Evolutionary conservation across 129 eudicot species (phyloP), one percentile per base, ranked within the genome.

Genomic region (Pittosporum tobira): DNA sequence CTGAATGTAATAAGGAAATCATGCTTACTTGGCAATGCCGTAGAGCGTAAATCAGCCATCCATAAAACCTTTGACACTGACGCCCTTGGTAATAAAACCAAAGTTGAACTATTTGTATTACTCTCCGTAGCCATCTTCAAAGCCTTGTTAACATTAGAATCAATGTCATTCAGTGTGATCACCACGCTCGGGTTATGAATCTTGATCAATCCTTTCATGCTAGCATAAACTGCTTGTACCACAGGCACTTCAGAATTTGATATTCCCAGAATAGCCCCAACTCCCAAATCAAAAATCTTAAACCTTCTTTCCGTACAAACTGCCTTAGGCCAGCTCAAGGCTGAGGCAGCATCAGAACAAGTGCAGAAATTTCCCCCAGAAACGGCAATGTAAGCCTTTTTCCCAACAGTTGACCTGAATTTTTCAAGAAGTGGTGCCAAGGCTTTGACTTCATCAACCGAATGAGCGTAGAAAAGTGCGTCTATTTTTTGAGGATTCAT

Each of bases 1-100:
- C 40, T 28, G 10, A 16, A 69, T 18, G 44, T 18, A n/a, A n/a
- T n/a, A 34, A 25, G 44, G 12, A 24, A 14, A 28, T 2, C 34
- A 20, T 18, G 26, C 98, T 83, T 81, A 91, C 98, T 77, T 66
- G 96, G 98, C 74, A 91, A 75, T 1, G 96, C 85, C 14, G 98
- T 91, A 49, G 98, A 70, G 20, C 98, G 84, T 18, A 91, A 56
- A 81, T 91, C 98, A 45, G 98, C 79, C 94, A 91, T 91, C 98
- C 98, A 91, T 23, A 91, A 85, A 62, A 70, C 94, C 79, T 80
- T 86, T 1, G 87, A 23, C 57, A 91, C 76, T 1, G 98, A 80
- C 0, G 77, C 14, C 65, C 83, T 75, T 30, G 98, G 98, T 66
- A 91, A 62, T 47, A 80, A 80, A 61, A 91, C 82, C 58, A 91